A percentile compares a stretch with the other conserved stretches of the same genome.
These are phyloP conservation scores for Flaveria brownii DNA, from an alignment of 129 eudicot species.

Conservation along the genomic window DNA sequence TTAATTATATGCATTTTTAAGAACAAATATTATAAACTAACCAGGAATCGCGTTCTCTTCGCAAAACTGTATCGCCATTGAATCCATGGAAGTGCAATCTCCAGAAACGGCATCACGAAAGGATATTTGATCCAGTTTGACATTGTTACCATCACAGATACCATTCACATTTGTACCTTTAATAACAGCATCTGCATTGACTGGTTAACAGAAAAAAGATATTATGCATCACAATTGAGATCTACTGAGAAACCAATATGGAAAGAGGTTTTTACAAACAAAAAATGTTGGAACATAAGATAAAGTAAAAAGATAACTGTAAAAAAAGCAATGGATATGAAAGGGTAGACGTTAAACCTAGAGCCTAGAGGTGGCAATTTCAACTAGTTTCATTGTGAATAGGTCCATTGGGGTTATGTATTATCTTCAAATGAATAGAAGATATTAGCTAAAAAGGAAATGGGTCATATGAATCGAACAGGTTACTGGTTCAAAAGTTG, in stretches of 20 bases:
- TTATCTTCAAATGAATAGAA: neutral
- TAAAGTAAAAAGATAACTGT: neutral
- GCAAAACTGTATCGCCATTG: slow-evolving; percentile 48
- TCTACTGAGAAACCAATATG: neutral
- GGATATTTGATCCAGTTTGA: slow-evolving; percentile 26
- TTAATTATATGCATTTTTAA: slow-evolving; percentile 2
- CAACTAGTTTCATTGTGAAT: neutral
- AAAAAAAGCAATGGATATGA: neutral
- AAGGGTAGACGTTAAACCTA: neutral
- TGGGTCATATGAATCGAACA: neutral
- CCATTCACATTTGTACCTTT: slow-evolving; percentile 46
- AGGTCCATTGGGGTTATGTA: neutral
- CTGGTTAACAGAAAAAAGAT: slow-evolving; percentile 26
- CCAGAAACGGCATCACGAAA: slow-evolving; percentile 37
- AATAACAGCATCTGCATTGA: slow-evolving; percentile 47
- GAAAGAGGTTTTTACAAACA: neutral
- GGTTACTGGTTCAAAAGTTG: neutral
- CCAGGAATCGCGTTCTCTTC: slow-evolving; percentile 49
- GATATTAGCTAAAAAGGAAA: neutral
- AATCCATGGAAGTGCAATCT: slow-evolving; percentile 33
- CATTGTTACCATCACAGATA: slow-evolving; percentile 28
- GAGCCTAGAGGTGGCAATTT: slow-evolving; percentile 12
- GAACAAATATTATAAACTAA: slow-evolving; percentile 20
- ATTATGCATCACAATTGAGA: neutral
- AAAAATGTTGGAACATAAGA: neutral